Percentiles rank a stretch among this genome's conserved stretches.
Conservation (phyloP, 1,139 yeast genomes). For the Williopsis jadinii region DNA sequence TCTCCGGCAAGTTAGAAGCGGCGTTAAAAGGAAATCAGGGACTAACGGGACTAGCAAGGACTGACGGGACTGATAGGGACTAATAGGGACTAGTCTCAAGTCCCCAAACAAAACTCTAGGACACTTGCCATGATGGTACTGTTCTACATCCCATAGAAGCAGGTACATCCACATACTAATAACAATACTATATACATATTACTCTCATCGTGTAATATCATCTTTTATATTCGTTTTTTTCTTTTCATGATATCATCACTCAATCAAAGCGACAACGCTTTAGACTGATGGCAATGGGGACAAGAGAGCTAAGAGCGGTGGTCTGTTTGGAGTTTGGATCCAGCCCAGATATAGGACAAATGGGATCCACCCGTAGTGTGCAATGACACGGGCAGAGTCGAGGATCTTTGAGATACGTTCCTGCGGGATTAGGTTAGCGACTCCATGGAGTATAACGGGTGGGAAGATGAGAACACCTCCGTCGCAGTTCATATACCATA, state of each 20-base stretch:
- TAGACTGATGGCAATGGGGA: slow-evolving; percentile 65
- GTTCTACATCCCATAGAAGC: too few relatives aligned
- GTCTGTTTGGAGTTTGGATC: slow-evolving; percentile 80
- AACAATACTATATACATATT: neutral
- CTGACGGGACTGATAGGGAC: too few relatives aligned
- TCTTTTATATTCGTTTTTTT: neutral
- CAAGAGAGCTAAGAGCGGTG: slow-evolving; percentile 57
- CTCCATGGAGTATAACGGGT: neutral
- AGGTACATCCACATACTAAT: too few relatives aligned
- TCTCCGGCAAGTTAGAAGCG: too few relatives aligned
- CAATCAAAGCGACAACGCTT: neutral
- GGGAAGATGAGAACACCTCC: too few relatives aligned
- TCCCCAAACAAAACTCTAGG: too few relatives aligned
- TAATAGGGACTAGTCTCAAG: too few relatives aligned
- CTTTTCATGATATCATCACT: too few relatives aligned
- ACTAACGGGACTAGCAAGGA: too few relatives aligned
- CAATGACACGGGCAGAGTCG: slow-evolving; percentile 78
- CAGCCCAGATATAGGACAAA: slow-evolving; percentile 90
- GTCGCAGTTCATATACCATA: too few relatives aligned
- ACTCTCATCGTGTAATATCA: neutral
- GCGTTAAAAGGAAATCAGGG: too few relatives aligned
- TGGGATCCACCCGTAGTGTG: slow-evolving; percentile 97
- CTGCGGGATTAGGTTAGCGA: slow-evolving; percentile 23
- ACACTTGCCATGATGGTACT: too few relatives aligned
- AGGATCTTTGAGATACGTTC: slow-evolving; percentile 83